phyloP scores from a whole-genome alignment of 2,329 filamentous ascomycete species.

The Penicillium sp. region DNA sequence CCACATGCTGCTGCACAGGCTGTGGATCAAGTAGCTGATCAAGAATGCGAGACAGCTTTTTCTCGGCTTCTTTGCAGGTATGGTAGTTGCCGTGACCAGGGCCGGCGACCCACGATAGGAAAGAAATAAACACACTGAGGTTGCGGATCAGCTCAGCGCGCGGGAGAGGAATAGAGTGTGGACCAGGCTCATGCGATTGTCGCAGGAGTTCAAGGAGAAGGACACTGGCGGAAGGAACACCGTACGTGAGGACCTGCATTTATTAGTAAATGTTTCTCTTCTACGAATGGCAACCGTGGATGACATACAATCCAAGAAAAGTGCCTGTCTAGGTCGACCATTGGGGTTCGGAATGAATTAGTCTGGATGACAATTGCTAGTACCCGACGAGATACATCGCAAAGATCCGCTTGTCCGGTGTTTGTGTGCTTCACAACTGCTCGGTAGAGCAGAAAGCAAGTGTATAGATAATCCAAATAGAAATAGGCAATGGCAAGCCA shows the following conservation, averaged over 20 bases:
- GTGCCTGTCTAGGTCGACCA: slow-evolving; percentile 34
- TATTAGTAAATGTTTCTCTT: not conserved
- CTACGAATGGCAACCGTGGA: not conserved
- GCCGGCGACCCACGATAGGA: slow-evolving; percentile 35
- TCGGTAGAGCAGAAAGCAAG: slow-evolving; percentile 37
- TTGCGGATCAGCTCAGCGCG: slow-evolving; percentile 37
- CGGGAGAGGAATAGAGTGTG: slow-evolving; percentile 27
- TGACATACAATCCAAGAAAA: slow-evolving; percentile 38
- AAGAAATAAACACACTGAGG: slow-evolving; percentile 36
- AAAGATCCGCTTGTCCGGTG: slow-evolving; percentile 33
- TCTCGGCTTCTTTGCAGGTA: slow-evolving; percentile 38
- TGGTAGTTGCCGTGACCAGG: slow-evolving; percentile 39
- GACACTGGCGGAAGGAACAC: slow-evolving; percentile 35
- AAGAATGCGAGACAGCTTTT: slow-evolving; percentile 37
- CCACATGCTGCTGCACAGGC: slow-evolving; percentile 29
- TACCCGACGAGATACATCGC: slow-evolving; percentile 34
- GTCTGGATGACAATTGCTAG: slow-evolving; percentile 32
- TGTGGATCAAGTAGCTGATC: slow-evolving; percentile 39
- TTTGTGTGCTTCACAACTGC: slow-evolving; percentile 35
- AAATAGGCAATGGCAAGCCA: slow-evolving; percentile 27
- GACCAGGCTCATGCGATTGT: slow-evolving; percentile 31
- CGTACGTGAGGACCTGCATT: slow-evolving; percentile 33
- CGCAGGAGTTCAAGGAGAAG: slow-evolving; percentile 36
- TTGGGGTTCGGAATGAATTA: slow-evolving; percentile 28
- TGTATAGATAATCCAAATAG: slow-evolving; percentile 39